Conservation (phyloP, 139 green algal genomes). For the Closterium sp. region DNA sequence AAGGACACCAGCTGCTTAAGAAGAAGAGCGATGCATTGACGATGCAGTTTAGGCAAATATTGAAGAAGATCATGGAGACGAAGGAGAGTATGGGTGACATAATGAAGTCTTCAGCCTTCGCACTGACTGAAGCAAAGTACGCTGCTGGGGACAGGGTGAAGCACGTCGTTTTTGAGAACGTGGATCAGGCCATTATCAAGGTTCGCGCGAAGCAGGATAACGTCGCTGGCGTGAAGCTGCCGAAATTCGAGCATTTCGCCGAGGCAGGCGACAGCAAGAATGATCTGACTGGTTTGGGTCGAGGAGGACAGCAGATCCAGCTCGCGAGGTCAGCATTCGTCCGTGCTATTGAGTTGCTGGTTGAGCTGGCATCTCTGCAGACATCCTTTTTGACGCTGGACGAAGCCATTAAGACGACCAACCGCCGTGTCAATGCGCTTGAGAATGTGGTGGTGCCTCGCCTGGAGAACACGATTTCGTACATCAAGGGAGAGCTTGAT, state of each 20-base stretch:
- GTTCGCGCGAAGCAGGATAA: slow-evolving; percentile 78
- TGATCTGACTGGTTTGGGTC: slow-evolving; percentile 82
- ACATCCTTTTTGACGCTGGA: slow-evolving; percentile 98
- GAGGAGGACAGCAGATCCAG: slow-evolving; percentile 91
- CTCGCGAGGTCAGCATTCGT: slow-evolving; percentile 48
- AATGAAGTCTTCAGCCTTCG: slow-evolving; percentile 90
- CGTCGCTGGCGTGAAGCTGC: slow-evolving; percentile 96
- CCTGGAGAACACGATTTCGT: slow-evolving; percentile 97
- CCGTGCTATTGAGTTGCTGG: slow-evolving; percentile 84
- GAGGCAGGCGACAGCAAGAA: slow-evolving; percentile 78
- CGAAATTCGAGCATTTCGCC: slow-evolving; percentile 74
- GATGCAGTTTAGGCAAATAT: slow-evolving; percentile 73
- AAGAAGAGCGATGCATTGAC: slow-evolving; percentile 99
- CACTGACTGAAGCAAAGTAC: slow-evolving; percentile 93
- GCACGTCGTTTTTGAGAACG: slow-evolving; percentile 92
- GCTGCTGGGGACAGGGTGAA: slow-evolving; percentile 87
- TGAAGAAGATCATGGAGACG: slow-evolving; percentile 79
- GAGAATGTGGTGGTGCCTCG: slow-evolving; percentile 97
- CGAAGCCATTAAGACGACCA: slow-evolving; percentile 95
- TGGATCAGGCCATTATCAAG: slow-evolving; percentile 60
- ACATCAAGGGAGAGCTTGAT: slow-evolving; percentile 99
- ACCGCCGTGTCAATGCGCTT: slow-evolving; percentile 95
- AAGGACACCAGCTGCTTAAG: slow-evolving; percentile 95
- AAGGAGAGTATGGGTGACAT: slow-evolving; percentile 89
- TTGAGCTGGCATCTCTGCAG: slow-evolving; percentile 93